phyloP scores from a whole-genome alignment of 2,329 filamentous ascomycete genomes.

The Mycosphaerella arachidis region DNA sequence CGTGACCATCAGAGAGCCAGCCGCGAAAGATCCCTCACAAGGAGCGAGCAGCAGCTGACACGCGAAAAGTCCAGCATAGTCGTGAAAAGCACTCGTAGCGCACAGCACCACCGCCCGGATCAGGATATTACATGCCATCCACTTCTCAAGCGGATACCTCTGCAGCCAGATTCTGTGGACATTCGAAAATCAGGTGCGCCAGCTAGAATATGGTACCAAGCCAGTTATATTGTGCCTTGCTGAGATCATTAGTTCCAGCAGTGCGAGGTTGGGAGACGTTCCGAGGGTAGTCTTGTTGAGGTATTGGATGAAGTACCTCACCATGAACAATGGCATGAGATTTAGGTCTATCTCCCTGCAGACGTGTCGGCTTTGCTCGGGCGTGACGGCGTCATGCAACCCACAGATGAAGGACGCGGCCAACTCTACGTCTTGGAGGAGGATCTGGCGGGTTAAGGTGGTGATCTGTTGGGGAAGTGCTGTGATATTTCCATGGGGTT shows the following conservation, averaged over 20 bases:
- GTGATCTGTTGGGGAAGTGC: not conserved
- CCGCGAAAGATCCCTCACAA: slow-evolving; percentile 42
- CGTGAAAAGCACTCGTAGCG: slow-evolving; percentile 53
- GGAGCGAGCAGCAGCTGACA: slow-evolving; percentile 55
- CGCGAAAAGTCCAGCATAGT: slow-evolving; percentile 55
- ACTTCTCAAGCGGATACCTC: slow-evolving; percentile 56
- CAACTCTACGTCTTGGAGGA: slow-evolving; percentile 8
- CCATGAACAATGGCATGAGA: slow-evolving; percentile 14
- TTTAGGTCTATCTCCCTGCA: slow-evolving; percentile 12
- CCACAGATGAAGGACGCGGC: slow-evolving; percentile 7
- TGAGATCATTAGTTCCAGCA: slow-evolving; percentile 50
- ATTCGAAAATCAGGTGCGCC: slow-evolving; percentile 61
- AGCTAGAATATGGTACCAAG: slow-evolving; percentile 60
- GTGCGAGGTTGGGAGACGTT: slow-evolving; percentile 47
- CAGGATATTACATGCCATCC: slow-evolving; percentile 61
- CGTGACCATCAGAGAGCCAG: slow-evolving; percentile 45
- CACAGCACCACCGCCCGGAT: slow-evolving; percentile 77
- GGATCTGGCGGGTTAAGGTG: slow-evolving; percentile 7
- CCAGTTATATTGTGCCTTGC: slow-evolving; percentile 56
- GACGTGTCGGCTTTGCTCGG: slow-evolving; percentile 8
- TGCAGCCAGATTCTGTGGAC: slow-evolving; percentile 58
- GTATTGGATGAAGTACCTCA: slow-evolving; percentile 44
- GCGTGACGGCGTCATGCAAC: slow-evolving; percentile 4
- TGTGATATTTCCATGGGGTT: not conserved
- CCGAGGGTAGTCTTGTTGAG: slow-evolving; percentile 39